phyloP scores from a whole-genome alignment of 768 basidiomycete species.

The Kwoniella shandongensis region DNA sequence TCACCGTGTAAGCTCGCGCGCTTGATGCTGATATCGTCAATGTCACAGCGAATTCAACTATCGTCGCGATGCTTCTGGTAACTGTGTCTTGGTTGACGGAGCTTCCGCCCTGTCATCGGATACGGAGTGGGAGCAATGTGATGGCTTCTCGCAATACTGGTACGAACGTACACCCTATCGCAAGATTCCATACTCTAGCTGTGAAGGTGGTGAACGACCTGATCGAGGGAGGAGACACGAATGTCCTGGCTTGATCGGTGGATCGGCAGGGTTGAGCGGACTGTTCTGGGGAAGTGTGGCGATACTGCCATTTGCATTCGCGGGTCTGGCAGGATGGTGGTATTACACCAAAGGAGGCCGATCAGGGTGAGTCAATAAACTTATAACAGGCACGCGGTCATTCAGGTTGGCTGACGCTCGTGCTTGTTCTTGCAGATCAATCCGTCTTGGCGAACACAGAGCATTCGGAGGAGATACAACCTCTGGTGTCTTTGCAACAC shows the following conservation, averaged over 20 bases:
- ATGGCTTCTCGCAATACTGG: constrained; percentile 66
- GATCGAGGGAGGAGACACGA: constrained; percentile 72
- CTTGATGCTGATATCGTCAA: constrained; percentile 8
- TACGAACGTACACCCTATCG: constrained; percentile 90
- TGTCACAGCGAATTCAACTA: constrained; percentile 92
- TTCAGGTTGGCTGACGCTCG: constrained; percentile 2
- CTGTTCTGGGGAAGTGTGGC: constrained; percentile 84
- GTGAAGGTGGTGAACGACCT: constrained; percentile 73
- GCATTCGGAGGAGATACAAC: constrained; percentile 54
- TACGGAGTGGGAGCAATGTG: constrained; percentile 52
- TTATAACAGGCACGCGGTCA: neutral
- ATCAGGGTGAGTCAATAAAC: constrained; percentile 64
- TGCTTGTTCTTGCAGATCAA: constrained; percentile 27
- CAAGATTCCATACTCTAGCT: constrained; percentile 83
- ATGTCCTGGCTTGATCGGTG: constrained; percentile 72
- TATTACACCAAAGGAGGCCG: constrained; percentile 75
- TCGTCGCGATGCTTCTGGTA: constrained; percentile 64
- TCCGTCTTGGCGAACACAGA: constrained; percentile 49
- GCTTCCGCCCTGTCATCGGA: constrained; percentile 61
- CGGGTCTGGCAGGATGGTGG: constrained; percentile 73
- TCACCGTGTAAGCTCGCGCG: neutral
- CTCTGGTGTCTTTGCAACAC: constrained; percentile 63
- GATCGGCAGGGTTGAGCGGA: constrained; percentile 59
- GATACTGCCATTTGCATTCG: constrained; percentile 72
- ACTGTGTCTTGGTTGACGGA: constrained; percentile 76